Base-by-base conservation (phyloP, 1,284 basidiomycete genomes). In the Cerrena zonata region DNA sequence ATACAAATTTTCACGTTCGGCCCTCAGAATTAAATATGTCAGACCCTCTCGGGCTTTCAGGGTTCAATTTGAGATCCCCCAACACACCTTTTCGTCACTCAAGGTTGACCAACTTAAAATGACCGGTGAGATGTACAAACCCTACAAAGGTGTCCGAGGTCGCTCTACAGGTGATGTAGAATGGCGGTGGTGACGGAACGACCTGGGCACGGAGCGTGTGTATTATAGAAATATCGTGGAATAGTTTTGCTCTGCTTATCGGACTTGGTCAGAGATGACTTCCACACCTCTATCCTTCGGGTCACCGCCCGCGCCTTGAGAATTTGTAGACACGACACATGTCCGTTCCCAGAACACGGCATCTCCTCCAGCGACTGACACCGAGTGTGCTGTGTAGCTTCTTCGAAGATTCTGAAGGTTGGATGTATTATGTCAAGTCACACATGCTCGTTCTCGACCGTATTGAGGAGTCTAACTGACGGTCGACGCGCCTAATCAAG, bases 71-170 rank as follows among this genome's bases (percentile, higher is more conserved):
- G 78, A 81, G 39, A 78, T 93, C 27, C 76, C 82, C 21, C 80
- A 86, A 40, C 75, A 88, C 62, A 84, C 83, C 36, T 89, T 87
- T 64, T 92, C 91, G 1, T 78, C 84, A 5, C 71, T 96, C 48
- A 89, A 88, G 56, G 85, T 96, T 2, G 89, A 92, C 54, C 85
- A 91, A 58, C 77, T 97, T 50, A 90, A 86, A 63, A 72, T 96
- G n/a, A 79, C 79, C 0, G 83, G 86, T 2, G 88, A 89, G 65
- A 68, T 82, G 13, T 94, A 90, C 73, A 95, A 93, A 68, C 72
- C 73, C 3, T 77, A 70, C 58, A 76, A 81, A 63, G 89, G 88
- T 19, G 84, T 91, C 51, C 70, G 88, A 58, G 80, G 82, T 36
- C 71, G 72, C 44, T 75, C 79, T 12, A 61, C 68, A 37, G 86